A percentile compares a stretch with the other conserved stretches of the same genome.
Conservation (phyloP, 768 basidiomycete species). For the Psilocybe cyanescens region DNA sequence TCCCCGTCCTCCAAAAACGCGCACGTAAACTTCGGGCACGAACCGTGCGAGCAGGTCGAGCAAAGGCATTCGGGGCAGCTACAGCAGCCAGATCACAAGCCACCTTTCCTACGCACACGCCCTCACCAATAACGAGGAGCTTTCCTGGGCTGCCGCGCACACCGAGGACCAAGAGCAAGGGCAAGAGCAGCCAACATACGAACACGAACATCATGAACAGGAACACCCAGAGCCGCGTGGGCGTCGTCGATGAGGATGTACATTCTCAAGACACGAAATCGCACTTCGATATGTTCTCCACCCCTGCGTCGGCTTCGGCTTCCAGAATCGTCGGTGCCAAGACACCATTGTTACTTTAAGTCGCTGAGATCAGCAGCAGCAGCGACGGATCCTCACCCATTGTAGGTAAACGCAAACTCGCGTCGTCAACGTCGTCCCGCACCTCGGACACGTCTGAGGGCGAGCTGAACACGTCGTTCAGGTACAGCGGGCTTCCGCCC, state of each 20-base stretch:
- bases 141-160: background rate
- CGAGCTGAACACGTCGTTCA: constrained; percentile 72
- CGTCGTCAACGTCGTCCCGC: constrained; percentile 30
- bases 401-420: background rate
- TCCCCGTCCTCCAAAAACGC: background rate
- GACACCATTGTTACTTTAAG: constrained; percentile 25
- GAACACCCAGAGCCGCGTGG: constrained; percentile 2
- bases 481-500: constrained; percentile 62
- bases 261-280: background rate
- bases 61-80: constrained; percentile 22
- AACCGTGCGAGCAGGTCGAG: constrained; percentile 10
- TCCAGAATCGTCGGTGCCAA: constrained; percentile 36
- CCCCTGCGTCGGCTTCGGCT: constrained; percentile 4
- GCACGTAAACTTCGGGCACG: background rate
- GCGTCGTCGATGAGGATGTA: constrained; percentile 1
- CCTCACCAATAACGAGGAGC: background rate
- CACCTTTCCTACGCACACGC: background rate
- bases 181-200: constrained; percentile 17
- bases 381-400: background rate
- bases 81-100: constrained; percentile 11
- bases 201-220: constrained; percentile 5
- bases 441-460: constrained; percentile 69
- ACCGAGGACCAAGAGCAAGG: background rate
- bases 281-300: constrained; percentile 27
- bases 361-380: background rate